Evolutionary conservation across 352 stramenopile genomes (phyloP).

Genomic region (Globisporangium alternatum): DNA sequence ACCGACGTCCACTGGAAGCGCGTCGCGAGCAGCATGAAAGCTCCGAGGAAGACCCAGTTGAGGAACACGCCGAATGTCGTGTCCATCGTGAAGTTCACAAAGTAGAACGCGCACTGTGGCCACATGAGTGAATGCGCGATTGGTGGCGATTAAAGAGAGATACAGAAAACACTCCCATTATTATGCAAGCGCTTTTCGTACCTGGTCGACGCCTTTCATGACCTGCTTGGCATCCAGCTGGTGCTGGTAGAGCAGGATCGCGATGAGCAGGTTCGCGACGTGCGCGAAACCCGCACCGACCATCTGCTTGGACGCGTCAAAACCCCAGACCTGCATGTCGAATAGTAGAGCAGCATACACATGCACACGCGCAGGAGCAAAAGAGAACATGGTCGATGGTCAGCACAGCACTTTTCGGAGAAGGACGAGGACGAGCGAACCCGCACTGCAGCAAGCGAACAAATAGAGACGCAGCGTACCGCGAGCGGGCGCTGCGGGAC

Average conservation of each 20-base stretch:
- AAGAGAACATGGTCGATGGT: background rate
- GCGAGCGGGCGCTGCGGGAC: constrained; percentile 72
- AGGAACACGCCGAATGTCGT: constrained; percentile 83
- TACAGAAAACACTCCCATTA: background rate
- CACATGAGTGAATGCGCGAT: background rate
- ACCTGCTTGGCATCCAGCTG: constrained; percentile 21
- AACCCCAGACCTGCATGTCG: constrained; percentile 60
- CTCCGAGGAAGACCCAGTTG: constrained; percentile 78
- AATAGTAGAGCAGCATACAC: background rate
- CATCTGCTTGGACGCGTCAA: constrained; percentile 87
- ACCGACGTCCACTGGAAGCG: constrained; percentile 60
- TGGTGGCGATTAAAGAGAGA: background rate
- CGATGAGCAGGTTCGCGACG: constrained; percentile 84
- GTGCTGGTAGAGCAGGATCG: constrained; percentile 71
- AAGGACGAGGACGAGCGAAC: background rate
- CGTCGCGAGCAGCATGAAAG: constrained; percentile 46
- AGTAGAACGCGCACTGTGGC: constrained; percentile 80
- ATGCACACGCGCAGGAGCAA: constrained; percentile 2
- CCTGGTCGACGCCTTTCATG: constrained; percentile 48
- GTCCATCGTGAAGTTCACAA: constrained; percentile 88
- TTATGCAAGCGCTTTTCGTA: constrained; percentile 13
- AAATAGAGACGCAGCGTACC: constrained; percentile 24
- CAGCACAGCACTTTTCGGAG: background rate
- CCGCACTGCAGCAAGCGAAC: background rate
- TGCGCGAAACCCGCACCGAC: constrained; percentile 82